phyloP scores from a whole-genome alignment of 305 asterid species.

The Solanum hybrid region DNA sequence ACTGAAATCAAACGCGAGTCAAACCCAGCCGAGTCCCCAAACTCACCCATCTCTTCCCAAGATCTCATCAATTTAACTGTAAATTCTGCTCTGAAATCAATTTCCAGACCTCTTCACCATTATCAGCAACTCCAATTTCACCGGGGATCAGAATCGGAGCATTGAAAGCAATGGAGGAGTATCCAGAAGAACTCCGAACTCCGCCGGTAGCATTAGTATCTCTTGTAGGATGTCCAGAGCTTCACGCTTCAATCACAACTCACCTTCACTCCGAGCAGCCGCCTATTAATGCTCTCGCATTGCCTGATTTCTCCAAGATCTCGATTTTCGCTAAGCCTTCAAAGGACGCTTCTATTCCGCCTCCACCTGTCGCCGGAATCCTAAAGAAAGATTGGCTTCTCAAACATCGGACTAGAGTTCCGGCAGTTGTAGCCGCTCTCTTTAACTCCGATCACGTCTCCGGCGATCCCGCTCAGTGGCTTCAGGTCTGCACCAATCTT shows the following conservation, averaged over 20 bases:
- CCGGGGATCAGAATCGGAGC: not conserved
- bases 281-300: slow-evolving; percentile 78
- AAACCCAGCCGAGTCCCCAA: not conserved
- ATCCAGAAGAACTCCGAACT: slow-evolving; percentile 89
- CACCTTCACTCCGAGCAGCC: slow-evolving; percentile 84
- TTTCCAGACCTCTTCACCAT: not conserved
- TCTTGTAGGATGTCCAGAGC: slow-evolving; percentile 68
- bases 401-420: slow-evolving; percentile 89
- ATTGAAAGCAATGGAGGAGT: slow-evolving; percentile 57
- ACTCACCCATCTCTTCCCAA: not conserved
- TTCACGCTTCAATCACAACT: slow-evolving; percentile 64
- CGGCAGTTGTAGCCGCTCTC: slow-evolving; percentile 75
- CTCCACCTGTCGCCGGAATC: slow-evolving; percentile 41
- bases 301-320: slow-evolving; percentile 94
- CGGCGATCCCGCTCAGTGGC: slow-evolving; percentile 96
- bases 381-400: slow-evolving; percentile 71
- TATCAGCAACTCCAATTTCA: not conserved
- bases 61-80: not conserved
- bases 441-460: slow-evolving; percentile 57
- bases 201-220: slow-evolving; percentile 83
- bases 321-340: slow-evolving; percentile 50
- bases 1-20: slow-evolving; percentile 3
- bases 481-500: slow-evolving; percentile 84
- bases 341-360: slow-evolving; percentile 29
- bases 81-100: not conserved